Evolutionary conservation across 371 early-diverging fungal species (phyloP).

Genomic region (Mortierella sp.): DNA sequence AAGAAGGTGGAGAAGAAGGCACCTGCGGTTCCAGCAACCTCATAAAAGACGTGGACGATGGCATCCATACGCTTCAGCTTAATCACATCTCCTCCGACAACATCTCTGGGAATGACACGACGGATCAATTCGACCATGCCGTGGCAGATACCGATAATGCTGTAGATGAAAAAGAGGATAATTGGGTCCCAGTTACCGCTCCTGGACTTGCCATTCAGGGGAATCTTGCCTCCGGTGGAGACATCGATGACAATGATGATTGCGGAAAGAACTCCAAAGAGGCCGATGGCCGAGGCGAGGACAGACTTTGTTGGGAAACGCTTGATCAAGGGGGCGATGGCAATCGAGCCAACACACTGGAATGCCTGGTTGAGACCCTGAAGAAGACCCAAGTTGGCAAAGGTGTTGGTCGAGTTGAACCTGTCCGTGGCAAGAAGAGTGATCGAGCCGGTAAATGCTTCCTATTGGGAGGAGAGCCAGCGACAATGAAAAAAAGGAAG

Average conservation of each 20-base stretch:
- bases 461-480: slow-evolving; percentile 16
- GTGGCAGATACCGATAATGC: slow-evolving; percentile 57
- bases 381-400: slow-evolving; percentile 24
- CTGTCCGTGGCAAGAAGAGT: slow-evolving; percentile 35
- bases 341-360: slow-evolving; percentile 61
- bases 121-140: slow-evolving; percentile 65
- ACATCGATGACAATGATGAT: slow-evolving; percentile 59
- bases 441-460: slow-evolving; percentile 44
- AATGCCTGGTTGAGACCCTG: slow-evolving; percentile 53
- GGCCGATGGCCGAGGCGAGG: slow-evolving; percentile 53
- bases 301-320: slow-evolving; percentile 54
- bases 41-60: slow-evolving; percentile 62
- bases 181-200: slow-evolving; percentile 43
- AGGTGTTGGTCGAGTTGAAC: slow-evolving; percentile 23
- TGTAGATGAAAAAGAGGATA: slow-evolving; percentile 56
- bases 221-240: slow-evolving; percentile 57
- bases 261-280: slow-evolving; percentile 54
- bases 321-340: slow-evolving; percentile 58
- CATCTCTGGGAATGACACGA: slow-evolving; percentile 66
- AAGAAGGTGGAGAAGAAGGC: slow-evolving; percentile 58
- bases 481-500: neutral
- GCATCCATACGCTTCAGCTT: slow-evolving; percentile 66
- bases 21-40: slow-evolving; percentile 63
- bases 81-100: slow-evolving; percentile 63
- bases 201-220: slow-evolving; percentile 16